Conservation (phyloP, 2,329 filamentous ascomycete species). For the Stemphylium lycopersici region DNA sequence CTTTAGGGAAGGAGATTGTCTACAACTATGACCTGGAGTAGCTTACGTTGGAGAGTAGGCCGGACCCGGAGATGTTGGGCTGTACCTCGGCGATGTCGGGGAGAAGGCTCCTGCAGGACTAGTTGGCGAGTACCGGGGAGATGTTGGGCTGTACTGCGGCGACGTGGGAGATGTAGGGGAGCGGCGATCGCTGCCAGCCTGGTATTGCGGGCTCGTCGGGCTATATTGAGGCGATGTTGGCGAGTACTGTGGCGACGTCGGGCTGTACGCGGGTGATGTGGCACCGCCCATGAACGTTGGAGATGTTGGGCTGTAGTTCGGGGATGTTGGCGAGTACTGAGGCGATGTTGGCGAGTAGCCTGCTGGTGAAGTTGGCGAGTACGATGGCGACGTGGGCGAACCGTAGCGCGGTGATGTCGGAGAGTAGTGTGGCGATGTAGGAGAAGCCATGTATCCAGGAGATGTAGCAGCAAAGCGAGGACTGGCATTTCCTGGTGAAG, state of each 20-base stretch:
- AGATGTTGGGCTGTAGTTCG: conserved; percentile 58
- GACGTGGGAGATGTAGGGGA: conserved; percentile 57
- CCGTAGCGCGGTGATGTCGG: conserved; percentile 62
- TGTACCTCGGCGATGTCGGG: conserved; percentile 52
- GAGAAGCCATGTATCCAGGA: conserved; percentile 57
- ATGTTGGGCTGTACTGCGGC: conserved; percentile 45
- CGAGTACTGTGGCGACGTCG: conserved; percentile 57
- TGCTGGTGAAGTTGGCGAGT: conserved; percentile 61
- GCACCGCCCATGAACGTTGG: conserved; percentile 26
- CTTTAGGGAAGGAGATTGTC: neutral
- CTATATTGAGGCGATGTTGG: conserved; percentile 75
- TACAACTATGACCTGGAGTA: conserved; percentile 34
- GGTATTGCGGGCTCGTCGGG: conserved; percentile 67
- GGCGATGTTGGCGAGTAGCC: conserved; percentile 58
- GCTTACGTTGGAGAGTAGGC: conserved; percentile 56
- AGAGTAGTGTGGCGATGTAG: conserved; percentile 66
- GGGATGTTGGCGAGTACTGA: conserved; percentile 54
- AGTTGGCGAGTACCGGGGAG: conserved; percentile 38
- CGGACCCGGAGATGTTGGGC: conserved; percentile 46
- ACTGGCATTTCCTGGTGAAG: conserved; percentile 68
- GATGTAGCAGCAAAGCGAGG: conserved; percentile 60
- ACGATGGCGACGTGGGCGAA: conserved; percentile 60
- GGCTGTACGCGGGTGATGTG: conserved; percentile 61
- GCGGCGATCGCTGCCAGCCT: conserved; percentile 60
- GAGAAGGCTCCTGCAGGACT: conserved; percentile 51